phyloP scores from a whole-genome alignment of 1,284 basidiomycete genomes.

The Ustilago sp. region DNA sequence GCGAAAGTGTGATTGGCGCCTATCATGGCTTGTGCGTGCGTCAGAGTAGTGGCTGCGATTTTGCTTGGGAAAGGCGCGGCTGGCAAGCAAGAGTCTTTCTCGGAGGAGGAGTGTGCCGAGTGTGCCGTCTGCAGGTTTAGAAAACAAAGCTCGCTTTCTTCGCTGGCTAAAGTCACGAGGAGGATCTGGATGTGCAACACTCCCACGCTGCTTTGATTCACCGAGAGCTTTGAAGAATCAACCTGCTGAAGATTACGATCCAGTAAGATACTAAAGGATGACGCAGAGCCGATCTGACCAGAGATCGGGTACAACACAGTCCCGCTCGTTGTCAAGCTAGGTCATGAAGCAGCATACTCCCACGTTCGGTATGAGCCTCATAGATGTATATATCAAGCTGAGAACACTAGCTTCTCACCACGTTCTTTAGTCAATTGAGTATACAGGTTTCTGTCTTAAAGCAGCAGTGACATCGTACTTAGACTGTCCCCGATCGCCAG shows the following conservation, averaged over 20 bases:
- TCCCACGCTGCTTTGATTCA: not conserved
- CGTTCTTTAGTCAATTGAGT: too few species aligned
- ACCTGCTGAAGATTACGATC: not conserved
- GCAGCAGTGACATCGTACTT: too few species aligned
- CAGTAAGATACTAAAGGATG: too few species aligned
- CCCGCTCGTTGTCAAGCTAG: too few species aligned
- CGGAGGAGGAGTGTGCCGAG: not conserved
- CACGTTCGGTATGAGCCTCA: too few species aligned
- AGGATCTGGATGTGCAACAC: conserved; percentile 6
- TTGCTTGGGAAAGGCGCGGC: not conserved
- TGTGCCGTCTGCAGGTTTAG: conserved; percentile 4
- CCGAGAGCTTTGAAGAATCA: not conserved
- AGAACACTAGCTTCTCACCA: too few species aligned
- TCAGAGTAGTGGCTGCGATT: not conserved
- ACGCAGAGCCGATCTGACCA: too few species aligned
- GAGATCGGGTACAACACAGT: too few species aligned
- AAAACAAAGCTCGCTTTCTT: conserved; percentile 6
- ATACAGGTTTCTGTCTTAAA: too few species aligned
- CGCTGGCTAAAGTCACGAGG: conserved; percentile 4
- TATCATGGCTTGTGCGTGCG: conserved; percentile 21
- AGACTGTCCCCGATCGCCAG: too few species aligned
- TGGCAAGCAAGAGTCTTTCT: not conserved
- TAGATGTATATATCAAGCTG: too few species aligned
- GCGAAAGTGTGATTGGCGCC: conserved; percentile 3
- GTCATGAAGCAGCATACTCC: too few species aligned